Evolutionary conservation across 257 asterid species (phyloP).

Genomic region (Phtheirospermum japonicum): DNA sequence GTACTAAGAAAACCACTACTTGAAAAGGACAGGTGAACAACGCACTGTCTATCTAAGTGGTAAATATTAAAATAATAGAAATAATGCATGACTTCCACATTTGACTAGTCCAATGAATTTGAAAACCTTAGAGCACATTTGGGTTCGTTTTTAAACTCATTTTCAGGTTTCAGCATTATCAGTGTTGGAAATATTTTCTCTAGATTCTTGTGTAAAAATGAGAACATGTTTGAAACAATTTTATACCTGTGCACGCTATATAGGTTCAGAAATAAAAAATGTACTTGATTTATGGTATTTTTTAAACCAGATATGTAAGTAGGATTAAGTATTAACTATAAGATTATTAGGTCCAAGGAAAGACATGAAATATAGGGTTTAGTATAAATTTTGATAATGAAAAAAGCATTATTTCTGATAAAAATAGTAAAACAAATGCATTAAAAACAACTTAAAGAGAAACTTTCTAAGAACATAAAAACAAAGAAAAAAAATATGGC

Average conservation of each 20-base stretch:
- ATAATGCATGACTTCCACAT: conserved; percentile 10
- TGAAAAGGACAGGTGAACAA: conserved; percentile 7
- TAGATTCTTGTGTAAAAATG: background rate
- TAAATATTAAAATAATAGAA: background rate
- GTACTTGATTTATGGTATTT: too few species aligned
- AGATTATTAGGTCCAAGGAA: too few species aligned
- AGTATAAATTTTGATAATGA: too few species aligned
- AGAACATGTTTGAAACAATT: background rate
- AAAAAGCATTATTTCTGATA: too few species aligned
- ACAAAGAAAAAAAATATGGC: too few species aligned
- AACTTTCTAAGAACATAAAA: too few species aligned
- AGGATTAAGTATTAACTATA: too few species aligned
- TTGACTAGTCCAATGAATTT: conserved; percentile 2
- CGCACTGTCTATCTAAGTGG: conserved; percentile 7
- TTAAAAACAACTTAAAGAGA: too few species aligned
- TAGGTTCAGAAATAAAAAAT: background rate
- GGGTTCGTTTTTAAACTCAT: background rate
- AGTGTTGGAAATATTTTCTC: background rate
- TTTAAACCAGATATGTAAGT: too few species aligned
- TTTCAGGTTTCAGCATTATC: background rate
- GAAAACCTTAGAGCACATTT: background rate
- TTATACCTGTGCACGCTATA: background rate
- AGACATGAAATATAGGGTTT: too few species aligned
- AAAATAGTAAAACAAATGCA: too few species aligned
- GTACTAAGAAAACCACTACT: background rate